A percentile compares a stretch with the other conserved stretches of the same genome.
Conservation (phyloP, 2,329 filamentous ascomycete genomes). For the Colletotrichum simmondsii region DNA sequence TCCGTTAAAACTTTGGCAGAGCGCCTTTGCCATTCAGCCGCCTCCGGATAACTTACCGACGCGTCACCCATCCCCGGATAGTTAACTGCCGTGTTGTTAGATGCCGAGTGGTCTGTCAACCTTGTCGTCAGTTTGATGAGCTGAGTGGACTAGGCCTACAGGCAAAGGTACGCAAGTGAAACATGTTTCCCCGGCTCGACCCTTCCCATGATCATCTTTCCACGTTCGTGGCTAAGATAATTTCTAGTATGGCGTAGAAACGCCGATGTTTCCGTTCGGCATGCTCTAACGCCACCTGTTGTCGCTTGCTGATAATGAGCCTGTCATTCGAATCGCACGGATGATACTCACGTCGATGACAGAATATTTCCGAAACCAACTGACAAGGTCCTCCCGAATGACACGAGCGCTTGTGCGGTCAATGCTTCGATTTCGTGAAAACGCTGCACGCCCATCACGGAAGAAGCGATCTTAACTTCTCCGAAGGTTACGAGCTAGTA, state of each 20-base stretch:
- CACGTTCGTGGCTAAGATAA: neutral
- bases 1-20: neutral
- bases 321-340: neutral
- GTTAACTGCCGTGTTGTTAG: neutral
- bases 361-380: neutral
- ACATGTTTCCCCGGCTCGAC: neutral
- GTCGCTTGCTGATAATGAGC: neutral
- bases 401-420: neutral
- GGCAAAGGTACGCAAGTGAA: neutral
- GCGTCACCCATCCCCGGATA: neutral
- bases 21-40: neutral
- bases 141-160: neutral
- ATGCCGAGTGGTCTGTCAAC: neutral
- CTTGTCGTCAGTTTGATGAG: neutral
- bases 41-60: neutral
- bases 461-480: too few relatives aligned
- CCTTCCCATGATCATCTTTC: neutral
- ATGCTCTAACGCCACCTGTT: too few relatives aligned
- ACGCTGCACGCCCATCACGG: neutral
- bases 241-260: neutral
- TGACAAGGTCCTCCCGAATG: neutral
- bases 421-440: neutral
- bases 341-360: neutral
- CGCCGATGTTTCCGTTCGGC: too few relatives aligned
- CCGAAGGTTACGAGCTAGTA: too few relatives aligned